phyloP scores from a whole-genome alignment of 225 moss, liverwort and hornwort genomes.

The Antitrichia curtipendula region DNA sequence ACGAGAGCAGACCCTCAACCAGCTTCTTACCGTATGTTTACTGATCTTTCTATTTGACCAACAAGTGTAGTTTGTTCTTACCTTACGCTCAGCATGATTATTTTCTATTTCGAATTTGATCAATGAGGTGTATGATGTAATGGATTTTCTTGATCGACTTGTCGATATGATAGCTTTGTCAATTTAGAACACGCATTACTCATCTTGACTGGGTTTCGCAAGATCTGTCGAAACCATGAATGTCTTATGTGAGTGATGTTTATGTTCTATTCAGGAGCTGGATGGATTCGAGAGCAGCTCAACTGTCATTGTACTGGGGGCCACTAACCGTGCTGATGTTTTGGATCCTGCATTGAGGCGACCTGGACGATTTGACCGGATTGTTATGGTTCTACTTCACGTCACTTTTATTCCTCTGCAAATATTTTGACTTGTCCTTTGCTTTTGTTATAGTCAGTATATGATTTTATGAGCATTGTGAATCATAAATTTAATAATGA shows the following conservation, averaged over 20 bases:
- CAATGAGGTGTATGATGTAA: neutral
- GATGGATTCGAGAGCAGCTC: conserved; percentile 99
- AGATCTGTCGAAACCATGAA: neutral
- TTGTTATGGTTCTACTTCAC: conserved; percentile 56
- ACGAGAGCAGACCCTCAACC: conserved; percentile 93
- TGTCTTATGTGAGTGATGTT: neutral
- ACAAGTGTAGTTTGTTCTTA: neutral
- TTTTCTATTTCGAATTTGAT: neutral
- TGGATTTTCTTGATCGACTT: neutral
- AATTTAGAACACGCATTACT: neutral
- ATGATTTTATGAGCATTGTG: neutral
- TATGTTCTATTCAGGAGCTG: conserved; percentile 50
- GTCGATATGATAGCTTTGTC: neutral
- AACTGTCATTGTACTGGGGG: conserved; percentile 87
- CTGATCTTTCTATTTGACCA: neutral
- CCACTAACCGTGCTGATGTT: conserved; percentile 95
- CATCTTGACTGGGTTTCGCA: neutral
- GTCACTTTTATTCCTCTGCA: neutral
- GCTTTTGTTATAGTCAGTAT: neutral
- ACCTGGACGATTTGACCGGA: conserved; percentile 96
- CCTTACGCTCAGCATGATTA: neutral
- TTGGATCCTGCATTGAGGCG: conserved; percentile 85
- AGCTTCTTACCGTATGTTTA: conserved; percentile 72
- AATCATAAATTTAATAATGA: neutral
- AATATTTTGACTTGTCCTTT: neutral